Evolutionary conservation across 495 filamentous ascomycete species (phyloP).

Genomic region (Penicillium malachiteum): DNA sequence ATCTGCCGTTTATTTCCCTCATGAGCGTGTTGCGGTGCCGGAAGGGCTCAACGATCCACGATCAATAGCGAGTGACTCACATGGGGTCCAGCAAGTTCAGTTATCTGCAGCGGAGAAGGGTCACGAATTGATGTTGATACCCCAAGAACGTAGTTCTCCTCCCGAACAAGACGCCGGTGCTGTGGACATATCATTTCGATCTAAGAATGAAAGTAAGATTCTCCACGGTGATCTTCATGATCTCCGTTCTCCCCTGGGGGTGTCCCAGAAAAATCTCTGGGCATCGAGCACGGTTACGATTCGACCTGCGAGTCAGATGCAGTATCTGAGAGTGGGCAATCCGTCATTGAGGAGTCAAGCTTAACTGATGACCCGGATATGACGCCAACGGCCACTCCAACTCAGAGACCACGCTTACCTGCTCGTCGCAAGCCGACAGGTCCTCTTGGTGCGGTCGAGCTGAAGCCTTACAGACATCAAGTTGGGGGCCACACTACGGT

Average conservation of each 20-base stretch:
- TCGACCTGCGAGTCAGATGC: slow-evolving; percentile 61
- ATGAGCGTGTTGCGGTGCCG: slow-evolving; percentile 58
- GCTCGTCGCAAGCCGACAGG: slow-evolving; percentile 39
- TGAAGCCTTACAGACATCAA: slow-evolving; percentile 96
- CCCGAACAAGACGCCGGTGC: slow-evolving; percentile 41
- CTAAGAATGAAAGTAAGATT: slow-evolving; percentile 59
- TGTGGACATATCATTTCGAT: slow-evolving; percentile 63
- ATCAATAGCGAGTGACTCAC: slow-evolving; percentile 45
- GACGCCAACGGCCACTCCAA: slow-evolving; percentile 61
- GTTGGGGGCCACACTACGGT: slow-evolving; percentile 95
- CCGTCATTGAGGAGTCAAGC: slow-evolving; percentile 50
- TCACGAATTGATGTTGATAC: slow-evolving; percentile 32
- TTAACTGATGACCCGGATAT: slow-evolving; percentile 57
- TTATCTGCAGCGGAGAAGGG: slow-evolving; percentile 33
- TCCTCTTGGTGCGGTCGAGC: slow-evolving; percentile 86
- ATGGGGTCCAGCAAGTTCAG: slow-evolving; percentile 33
- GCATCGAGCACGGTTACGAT: slow-evolving; percentile 40
- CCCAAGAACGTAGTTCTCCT: slow-evolving; percentile 29
- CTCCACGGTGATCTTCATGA: slow-evolving; percentile 58
- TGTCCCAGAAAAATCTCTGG: slow-evolving; percentile 34
- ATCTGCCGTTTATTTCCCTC: slow-evolving; percentile 90
- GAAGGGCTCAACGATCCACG: slow-evolving; percentile 41
- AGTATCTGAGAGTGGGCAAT: slow-evolving; percentile 53
- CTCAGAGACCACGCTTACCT: slow-evolving; percentile 33
- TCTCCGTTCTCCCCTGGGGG: slow-evolving; percentile 34